Conservation (phyloP, 768 basidiomycete genomes). For the Mycena haematopus region DNA sequence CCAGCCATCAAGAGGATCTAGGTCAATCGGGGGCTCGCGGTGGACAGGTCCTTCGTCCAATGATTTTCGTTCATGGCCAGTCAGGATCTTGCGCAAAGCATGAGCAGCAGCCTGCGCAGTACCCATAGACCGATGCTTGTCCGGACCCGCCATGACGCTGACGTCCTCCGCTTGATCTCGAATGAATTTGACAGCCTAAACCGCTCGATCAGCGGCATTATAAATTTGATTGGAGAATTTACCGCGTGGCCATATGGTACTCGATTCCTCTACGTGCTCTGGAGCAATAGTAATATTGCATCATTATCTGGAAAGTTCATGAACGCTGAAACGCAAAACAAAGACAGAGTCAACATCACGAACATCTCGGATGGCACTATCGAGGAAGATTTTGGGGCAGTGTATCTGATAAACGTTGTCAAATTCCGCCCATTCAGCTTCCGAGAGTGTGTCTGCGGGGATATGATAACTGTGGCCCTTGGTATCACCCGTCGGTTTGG, state of each 20-base stretch:
- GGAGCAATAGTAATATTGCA: conserved; percentile 88
- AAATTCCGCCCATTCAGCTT: conserved; percentile 80
- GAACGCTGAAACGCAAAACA: conserved; percentile 27
- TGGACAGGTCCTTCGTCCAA: conserved; percentile 45
- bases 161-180: conserved; percentile 74
- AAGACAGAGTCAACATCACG: conserved; percentile 36
- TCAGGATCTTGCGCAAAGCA: conserved; percentile 69
- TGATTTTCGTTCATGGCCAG: conserved; percentile 56
- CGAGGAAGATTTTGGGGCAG: conserved; percentile 81
- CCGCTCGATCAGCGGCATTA: conserved; percentile 16
- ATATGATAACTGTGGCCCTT: conserved; percentile 62
- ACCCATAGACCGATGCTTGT: conserved; percentile 43
- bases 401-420: conserved; percentile 93
- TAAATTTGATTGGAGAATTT: conserved; percentile 33
- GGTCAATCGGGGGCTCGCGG: conserved; percentile 41
- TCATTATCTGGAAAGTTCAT: conserved; percentile 63
- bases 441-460: conserved; percentile 69
- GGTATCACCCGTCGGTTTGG: conserved; percentile 38
- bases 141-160: conserved; percentile 33
- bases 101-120: conserved; percentile 72
- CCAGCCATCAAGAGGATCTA: conserved; percentile 76
- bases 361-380: conserved; percentile 80
- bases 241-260: conserved; percentile 89
- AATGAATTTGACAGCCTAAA: conserved; percentile 82
- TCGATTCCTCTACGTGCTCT: conserved; percentile 78